Base-by-base conservation (phyloP, 345 rosid genomes). In the Aquilaria malaccensis region DNA sequence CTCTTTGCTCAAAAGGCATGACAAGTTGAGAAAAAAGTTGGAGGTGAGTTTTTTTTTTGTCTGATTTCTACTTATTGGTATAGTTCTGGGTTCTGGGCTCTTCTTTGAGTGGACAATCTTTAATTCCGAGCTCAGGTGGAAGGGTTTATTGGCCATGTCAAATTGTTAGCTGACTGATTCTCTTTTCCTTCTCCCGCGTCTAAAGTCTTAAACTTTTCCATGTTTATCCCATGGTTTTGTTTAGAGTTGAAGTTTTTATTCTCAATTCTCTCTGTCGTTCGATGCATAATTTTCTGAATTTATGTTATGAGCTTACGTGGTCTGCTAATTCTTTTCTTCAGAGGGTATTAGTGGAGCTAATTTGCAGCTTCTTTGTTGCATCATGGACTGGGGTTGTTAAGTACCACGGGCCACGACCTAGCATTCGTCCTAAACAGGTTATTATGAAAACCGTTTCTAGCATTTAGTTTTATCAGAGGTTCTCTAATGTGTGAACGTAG, bases 351-450 rank as follows among this genome's bases (percentile, higher is more conserved):
- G 96, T 91, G 81, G 97, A 95, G 85, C 73, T 95, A 78, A 91
- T 95, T 12, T 91, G 99, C 84, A 86, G 97, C 79, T 95, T 91
- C 79, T 95, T 91, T 76, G 98, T 95, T 70, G 97, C 95, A 43
- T 95, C 99, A 31, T 95, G 99, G 99, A 88, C 99, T 58, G 96
- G 99, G 45, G 96, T 85, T 61, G 95, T 95, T 65, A 95, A 76
- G 71, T 95, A 95, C 79, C 97, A 91, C 33, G 99, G 99, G 15
- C 99, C 99, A 54, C 77, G 90, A 49, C 99, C 99, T 58, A 91
- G 99, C 69, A 88, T 82, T 3, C 93, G 99, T 30, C 99, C 96
- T 65, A 81, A 88, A 71, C 99, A 95, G 95, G 99, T 86, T 65
- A 14, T 56, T 41, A 30, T 55, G 31, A 45, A 2, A 55, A 11